phyloP scores from a whole-genome alignment of 1,284 basidiomycete genomes.

The Bjerkandera adusta region DNA sequence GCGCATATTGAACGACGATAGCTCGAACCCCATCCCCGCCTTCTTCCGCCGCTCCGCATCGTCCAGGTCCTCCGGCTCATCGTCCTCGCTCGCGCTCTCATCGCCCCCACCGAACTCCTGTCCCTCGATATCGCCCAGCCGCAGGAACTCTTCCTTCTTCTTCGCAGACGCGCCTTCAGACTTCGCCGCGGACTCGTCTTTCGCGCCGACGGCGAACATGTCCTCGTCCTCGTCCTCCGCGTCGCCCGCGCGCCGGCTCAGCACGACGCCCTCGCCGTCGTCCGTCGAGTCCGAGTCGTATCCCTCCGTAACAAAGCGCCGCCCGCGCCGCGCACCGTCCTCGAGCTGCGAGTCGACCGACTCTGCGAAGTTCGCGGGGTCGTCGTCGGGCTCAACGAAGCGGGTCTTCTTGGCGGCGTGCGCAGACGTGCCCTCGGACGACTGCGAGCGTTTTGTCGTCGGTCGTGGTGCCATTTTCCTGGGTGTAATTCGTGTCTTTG shows the following conservation, averaged over 20 bases:
- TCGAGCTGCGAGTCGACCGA: conserved; percentile 74
- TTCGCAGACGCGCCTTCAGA: conserved; percentile 45
- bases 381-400: conserved; percentile 74
- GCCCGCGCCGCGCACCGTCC: conserved; percentile 53
- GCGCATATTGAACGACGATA: conserved; percentile 98
- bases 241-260: conserved; percentile 57
- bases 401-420: conserved; percentile 69
- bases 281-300: conserved; percentile 95
- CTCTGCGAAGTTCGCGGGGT: conserved; percentile 71
- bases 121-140: conserved; percentile 92
- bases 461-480: conserved; percentile 46
- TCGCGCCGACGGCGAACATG: conserved; percentile 80
- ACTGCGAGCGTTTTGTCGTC: conserved; percentile 55
- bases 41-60: conserved; percentile 72
- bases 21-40: conserved; percentile 88
- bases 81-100: conserved; percentile 24
- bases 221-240: conserved; percentile 74
- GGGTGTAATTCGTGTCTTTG: not conserved
- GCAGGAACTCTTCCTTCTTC: conserved; percentile 76
- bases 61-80: conserved; percentile 77
- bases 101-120: conserved; percentile 78
- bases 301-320: conserved; percentile 79
- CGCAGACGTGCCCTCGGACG: conserved; percentile 34
- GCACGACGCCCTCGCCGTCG: conserved; percentile 88
- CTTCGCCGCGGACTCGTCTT: conserved; percentile 54